Conservation (phyloP, 2,329 filamentous ascomycete genomes). For the Mycosphaerella arachidis region DNA sequence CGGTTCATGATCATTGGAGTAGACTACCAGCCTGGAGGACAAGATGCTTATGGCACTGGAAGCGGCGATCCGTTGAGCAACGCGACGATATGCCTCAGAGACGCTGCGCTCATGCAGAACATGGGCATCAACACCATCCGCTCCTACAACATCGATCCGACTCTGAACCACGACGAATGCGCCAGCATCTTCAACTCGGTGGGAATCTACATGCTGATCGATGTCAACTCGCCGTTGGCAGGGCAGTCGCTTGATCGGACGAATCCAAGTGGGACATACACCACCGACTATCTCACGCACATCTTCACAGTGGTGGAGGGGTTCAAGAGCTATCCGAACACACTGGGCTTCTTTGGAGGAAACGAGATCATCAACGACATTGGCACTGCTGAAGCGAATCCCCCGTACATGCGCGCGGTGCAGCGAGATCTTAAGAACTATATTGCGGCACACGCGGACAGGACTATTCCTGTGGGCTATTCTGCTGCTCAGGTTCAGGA, state of each 20-base stretch:
- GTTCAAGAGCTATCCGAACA: slow-evolving; percentile 63
- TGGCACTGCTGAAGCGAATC: slow-evolving; percentile 47
- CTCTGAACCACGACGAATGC: slow-evolving; percentile 57
- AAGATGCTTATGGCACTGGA: slow-evolving; percentile 52
- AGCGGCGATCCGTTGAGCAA: slow-evolving; percentile 55
- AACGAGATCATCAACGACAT: slow-evolving; percentile 66
- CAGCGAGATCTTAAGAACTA: slow-evolving; percentile 66
- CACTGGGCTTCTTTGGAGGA: slow-evolving; percentile 62
- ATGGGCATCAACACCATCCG: slow-evolving; percentile 63
- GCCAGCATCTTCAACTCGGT: slow-evolving; percentile 62
- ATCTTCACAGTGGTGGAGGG: slow-evolving; percentile 61
- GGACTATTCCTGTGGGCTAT: slow-evolving; percentile 63
- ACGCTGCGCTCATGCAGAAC: slow-evolving; percentile 60
- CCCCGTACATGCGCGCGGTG: slow-evolving; percentile 58
- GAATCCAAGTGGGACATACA: slow-evolving; percentile 54
- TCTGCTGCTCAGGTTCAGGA: slow-evolving; percentile 70
- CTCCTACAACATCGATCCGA: slow-evolving; percentile 59
- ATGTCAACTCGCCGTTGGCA: slow-evolving; percentile 59
- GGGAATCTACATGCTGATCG: slow-evolving; percentile 62
- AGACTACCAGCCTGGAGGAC: slow-evolving; percentile 62
- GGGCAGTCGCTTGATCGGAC: slow-evolving; percentile 55
- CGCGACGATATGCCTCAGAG: slow-evolving; percentile 54
- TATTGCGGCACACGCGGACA: slow-evolving; percentile 54
- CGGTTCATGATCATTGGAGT: slow-evolving; percentile 55
- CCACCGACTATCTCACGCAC: slow-evolving; percentile 51